These are phyloP conservation scores for Pichia cabralensis DNA, from an alignment of 805 yeast genomes.

Conservation along the genomic window DNA sequence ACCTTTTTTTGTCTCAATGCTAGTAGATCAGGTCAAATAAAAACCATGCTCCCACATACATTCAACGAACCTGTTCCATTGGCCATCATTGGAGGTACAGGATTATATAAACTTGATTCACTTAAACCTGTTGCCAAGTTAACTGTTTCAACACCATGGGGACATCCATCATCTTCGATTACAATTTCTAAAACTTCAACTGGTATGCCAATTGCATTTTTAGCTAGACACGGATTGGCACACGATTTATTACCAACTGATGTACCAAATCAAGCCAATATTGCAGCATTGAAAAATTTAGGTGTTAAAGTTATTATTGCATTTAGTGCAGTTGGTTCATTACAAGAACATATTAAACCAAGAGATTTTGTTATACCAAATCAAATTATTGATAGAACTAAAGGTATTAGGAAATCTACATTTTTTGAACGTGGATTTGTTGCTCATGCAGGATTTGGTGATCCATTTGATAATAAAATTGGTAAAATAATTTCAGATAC, in stretches of 20 bases:
- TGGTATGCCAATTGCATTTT: conserved; percentile 84
- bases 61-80: conserved; percentile 61
- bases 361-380: conserved; percentile 95
- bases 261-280: conserved; percentile 89
- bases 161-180: conserved; percentile 87
- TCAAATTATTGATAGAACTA: conserved; percentile 94
- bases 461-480: conserved; percentile 79
- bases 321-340: conserved; percentile 92
- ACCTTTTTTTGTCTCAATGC: not conserved
- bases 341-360: conserved; percentile 81
- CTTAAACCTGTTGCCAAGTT: conserved; percentile 79
- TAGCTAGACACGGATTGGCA: conserved; percentile 88
- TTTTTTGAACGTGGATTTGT: conserved; percentile 90
- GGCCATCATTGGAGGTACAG: conserved; percentile 97
- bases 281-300: conserved; percentile 83
- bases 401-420: conserved; percentile 85
- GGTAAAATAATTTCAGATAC: conserved; percentile 54
- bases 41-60: conserved; percentile 33
- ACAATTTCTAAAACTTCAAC: conserved; percentile 70
- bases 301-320: conserved; percentile 87
- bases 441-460: conserved; percentile 96
- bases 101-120: conserved; percentile 80
- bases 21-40: no score
- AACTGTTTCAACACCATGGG: conserved; percentile 92
- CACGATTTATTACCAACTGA: conserved; percentile 87